phyloP scores from a whole-genome alignment of 164 flowering plant species.

The Stephania cephalantha region DNA sequence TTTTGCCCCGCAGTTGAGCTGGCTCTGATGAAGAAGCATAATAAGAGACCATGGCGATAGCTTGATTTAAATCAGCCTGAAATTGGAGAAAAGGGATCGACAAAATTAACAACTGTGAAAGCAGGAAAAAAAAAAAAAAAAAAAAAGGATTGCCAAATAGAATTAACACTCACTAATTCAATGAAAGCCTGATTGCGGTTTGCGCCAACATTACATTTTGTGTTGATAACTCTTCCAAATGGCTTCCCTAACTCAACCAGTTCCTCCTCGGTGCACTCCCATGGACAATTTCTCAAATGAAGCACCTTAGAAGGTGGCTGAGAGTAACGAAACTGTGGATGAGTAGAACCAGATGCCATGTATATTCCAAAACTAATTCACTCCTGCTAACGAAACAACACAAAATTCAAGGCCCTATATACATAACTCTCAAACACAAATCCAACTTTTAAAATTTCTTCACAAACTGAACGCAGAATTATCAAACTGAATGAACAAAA shows the following conservation, averaged over 20 bases:
- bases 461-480: background rate
- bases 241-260: conserved; percentile 87
- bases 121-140: background rate
- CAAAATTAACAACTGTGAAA: background rate
- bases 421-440: background rate
- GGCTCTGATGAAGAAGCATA: conserved; percentile 97
- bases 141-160: background rate
- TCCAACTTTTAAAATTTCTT: background rate
- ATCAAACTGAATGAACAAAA: background rate
- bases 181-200: conserved; percentile 88
- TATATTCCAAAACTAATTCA: conserved; percentile 7
- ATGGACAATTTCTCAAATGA: conserved; percentile 91
- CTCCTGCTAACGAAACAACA: background rate
- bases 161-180: conserved; percentile 65
- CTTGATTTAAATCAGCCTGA: conserved; percentile 88
- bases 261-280: conserved; percentile 96
- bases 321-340: conserved; percentile 89
- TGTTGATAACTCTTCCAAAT: conserved; percentile 88
- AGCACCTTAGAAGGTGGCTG: conserved; percentile 96
- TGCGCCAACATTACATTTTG: conserved; percentile 96
- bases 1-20: conserved; percentile 95
- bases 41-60: conserved; percentile 90
- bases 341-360: conserved; percentile 88
- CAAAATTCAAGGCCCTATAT: background rate
- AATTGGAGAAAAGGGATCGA: conserved; percentile 1